Base-by-base conservation (phyloP, 257 asterid genomes). In the Solanum lycopersicoides region DNA sequence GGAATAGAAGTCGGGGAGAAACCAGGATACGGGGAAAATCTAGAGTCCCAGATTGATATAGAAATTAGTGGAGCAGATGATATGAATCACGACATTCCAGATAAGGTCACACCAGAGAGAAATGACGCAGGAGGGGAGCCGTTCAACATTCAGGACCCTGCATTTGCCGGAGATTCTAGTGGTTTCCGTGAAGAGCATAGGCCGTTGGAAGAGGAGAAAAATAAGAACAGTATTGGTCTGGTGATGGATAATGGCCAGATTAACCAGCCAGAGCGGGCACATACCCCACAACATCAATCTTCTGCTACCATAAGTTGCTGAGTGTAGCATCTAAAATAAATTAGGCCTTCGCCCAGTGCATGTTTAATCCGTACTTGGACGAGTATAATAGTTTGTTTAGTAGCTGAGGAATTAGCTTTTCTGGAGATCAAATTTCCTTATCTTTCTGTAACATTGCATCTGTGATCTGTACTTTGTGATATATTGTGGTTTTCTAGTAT, bases 231-330 rank as follows among this genome's bases (percentile, higher is more conserved):
- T 88, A 86, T 89, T 32, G 92, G 72, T 15, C 88, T 86, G 73
- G 86, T 89, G n/a, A 60, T 91, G 86, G 94, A 90, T 85, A 90
- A 88, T 11, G 89, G 93, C 84, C 91, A 91, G 90, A 89, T 89
- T 77, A 93, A 91, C 45, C 95, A 91, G 68, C 83, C 91, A 34
- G 93, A 88, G 53, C 88, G 74, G 20, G 69, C 92, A 53, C 86
- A 89, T 21, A 41, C 91, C 21, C 91, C 94, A 10, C 94, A 91
- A 39, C 91, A 93, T 75, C 94, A 95, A 34, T 92, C 96, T 69
- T 92, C 97, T 12, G 91, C 95, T 41, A 91, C 99, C 20, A 92
- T 95, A 87, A 90, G 96, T 86, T 92, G 98, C 80, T 94, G 93
- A 95, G 88, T 87, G 83, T 32, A 47, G 83, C n/a, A 84, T 37